Evolutionary conservation across 2,329 filamentous ascomycete genomes (phyloP), one percentile per base, ranked within the genome.

Genomic region (Fusarium sp.): DNA sequence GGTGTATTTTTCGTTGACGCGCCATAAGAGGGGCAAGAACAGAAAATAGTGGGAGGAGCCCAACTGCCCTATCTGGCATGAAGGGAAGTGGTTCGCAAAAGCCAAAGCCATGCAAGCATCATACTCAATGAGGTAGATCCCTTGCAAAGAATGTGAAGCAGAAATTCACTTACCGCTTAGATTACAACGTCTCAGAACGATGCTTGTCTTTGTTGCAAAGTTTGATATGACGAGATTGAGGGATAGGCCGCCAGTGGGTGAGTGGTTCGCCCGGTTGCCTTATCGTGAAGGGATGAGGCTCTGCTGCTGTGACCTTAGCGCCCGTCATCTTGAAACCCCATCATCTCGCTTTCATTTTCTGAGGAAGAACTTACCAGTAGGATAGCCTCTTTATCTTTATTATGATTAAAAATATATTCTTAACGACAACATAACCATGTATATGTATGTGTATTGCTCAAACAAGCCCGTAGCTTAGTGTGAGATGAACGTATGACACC

Each of bases 231-330:
- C 27, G 27, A 29, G 27, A 29, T 29, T 59, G 47, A 24, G 12
- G 30, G 20, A 16, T 34, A 18, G 54, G 55, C 24, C 24, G 49
- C 49, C 20, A 20, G 16, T 11, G 27, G 27, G 12, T 29, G 27
- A 12, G 27, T 64, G 61, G 61, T 56, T 64, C 61, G 61, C n/a
- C 61, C 59, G 22, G 58, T 22, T 63, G 45, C 46, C 56, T 60
- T 14, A 10, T 8, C 24, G 15, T 12, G 7, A 25, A 34, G 27
- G 27, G 27, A 29, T 63, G 61, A 27, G 61, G 61, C 61, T 64
- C 61, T 64, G 61, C 43, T 16, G 24, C 14, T n/a, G 12, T 20
- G 14, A 29, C 15, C 18, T 64, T 47, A 64, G 44, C 15, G 20
- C 49, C 61, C 58, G 24, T 25, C 49, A 16, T 40, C 16, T 25